Conservation (phyloP, 306 rosid species). For the Vachellia pachyceras region DNA sequence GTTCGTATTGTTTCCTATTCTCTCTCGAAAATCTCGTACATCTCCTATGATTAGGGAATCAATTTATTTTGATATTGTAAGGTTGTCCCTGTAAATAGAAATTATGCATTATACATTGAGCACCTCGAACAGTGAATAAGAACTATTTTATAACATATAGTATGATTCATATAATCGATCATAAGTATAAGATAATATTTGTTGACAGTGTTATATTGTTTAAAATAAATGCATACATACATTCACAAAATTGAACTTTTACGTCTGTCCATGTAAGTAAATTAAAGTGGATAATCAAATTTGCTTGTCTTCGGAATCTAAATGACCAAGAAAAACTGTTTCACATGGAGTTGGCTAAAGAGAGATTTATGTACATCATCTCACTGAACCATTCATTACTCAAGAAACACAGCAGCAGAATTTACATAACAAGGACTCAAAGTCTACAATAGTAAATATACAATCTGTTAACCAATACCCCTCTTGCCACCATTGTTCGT, state of each 20-base stretch:
- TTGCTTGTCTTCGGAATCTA: not conserved
- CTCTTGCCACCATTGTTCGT: constrained; percentile 36
- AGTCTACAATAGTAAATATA: constrained; percentile 39
- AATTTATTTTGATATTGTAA: too few relatives aligned
- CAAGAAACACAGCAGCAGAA: constrained; percentile 29
- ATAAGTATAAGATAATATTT: too few relatives aligned
- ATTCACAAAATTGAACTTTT: not conserved
- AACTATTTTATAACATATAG: too few relatives aligned
- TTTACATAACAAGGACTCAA: constrained; percentile 38
- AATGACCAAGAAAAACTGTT: constrained; percentile 6
- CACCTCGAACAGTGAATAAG: too few relatives aligned
- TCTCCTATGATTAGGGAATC: too few relatives aligned
- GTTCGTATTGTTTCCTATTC: too few relatives aligned
- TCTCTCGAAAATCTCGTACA: too few relatives aligned
- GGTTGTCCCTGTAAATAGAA: too few relatives aligned
- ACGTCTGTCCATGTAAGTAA: not conserved
- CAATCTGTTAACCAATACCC: constrained; percentile 28
- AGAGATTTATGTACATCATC: constrained; percentile 42
- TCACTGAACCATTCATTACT: constrained; percentile 37
- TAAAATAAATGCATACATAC: not conserved
- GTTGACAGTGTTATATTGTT: not conserved
- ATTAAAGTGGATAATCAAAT: not conserved
- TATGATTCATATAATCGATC: too few relatives aligned
- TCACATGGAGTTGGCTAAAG: constrained; percentile 19
- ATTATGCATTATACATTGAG: too few relatives aligned